Evolutionary conservation across 768 basidiomycete species (phyloP).

Genomic region (Tulasnella sp.): DNA sequence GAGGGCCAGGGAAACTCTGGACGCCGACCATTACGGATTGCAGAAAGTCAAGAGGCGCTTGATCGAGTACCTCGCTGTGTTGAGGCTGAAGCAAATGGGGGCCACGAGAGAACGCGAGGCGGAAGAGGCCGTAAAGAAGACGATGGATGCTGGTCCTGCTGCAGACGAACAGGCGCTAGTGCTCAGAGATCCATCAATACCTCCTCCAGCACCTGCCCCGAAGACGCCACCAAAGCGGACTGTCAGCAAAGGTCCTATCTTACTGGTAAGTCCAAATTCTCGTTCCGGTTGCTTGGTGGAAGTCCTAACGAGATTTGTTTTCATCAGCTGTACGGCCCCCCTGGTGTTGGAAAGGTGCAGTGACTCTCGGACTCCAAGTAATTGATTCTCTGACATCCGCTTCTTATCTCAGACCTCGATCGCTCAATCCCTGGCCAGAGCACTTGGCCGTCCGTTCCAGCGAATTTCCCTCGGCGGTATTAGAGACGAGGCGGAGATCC

Average conservation of each 20-base stretch:
- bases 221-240: slow-evolving; percentile 40
- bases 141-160: neutral
- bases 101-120: slow-evolving; percentile 16
- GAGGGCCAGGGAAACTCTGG: slow-evolving; percentile 76
- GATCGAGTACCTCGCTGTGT: slow-evolving; percentile 90
- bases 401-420: slow-evolving; percentile 94
- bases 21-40: slow-evolving; percentile 88
- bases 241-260: slow-evolving; percentile 63
- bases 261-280: slow-evolving; percentile 52
- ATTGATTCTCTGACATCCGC: neutral
- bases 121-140: slow-evolving; percentile 10
- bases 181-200: neutral
- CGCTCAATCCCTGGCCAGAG: slow-evolving; percentile 83
- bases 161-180: neutral
- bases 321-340: slow-evolving; percentile 29
- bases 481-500: slow-evolving; percentile 86
- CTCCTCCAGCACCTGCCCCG: neutral
- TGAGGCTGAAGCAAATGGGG: slow-evolving; percentile 49
- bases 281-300: neutral
- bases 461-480: slow-evolving; percentile 92
- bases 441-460: slow-evolving; percentile 84
- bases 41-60: slow-evolving; percentile 90
- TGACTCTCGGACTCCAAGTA: slow-evolving; percentile 2
- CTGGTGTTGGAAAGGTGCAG: slow-evolving; percentile 38
- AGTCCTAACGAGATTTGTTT: neutral